A percentile compares a stretch with the other conserved stretches of the same genome.
These are phyloP conservation scores for Nepenthes alata DNA, from an alignment of 179 eudicot genomes.

Conservation along the genomic window DNA sequence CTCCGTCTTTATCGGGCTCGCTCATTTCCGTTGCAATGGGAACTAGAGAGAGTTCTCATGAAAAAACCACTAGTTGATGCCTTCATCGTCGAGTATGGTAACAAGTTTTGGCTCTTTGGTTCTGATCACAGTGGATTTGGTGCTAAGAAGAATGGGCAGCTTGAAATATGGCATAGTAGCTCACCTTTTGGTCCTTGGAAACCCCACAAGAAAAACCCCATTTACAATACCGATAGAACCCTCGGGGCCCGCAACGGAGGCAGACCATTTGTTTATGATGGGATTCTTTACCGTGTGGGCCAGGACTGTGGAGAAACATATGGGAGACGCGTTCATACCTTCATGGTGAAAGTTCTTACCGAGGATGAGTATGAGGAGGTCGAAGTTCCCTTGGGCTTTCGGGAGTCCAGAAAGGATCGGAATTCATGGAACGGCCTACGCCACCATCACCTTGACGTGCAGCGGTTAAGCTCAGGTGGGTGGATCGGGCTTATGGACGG, in stretches of 20 bases:
- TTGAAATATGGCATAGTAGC: slow-evolving; percentile 81
- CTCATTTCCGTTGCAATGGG: slow-evolving; percentile 73
- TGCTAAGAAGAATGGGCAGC: slow-evolving; percentile 57
- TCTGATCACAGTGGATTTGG: slow-evolving; percentile 74
- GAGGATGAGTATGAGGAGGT: slow-evolving; percentile 52
- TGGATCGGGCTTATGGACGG: slow-evolving; percentile 90
- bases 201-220: slow-evolving; percentile 75
- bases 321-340: slow-evolving; percentile 51
- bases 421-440: slow-evolving; percentile 92
- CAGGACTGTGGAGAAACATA: slow-evolving; percentile 88
- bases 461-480: slow-evolving; percentile 51
- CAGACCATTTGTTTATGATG: slow-evolving; percentile 60
- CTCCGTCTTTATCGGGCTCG: slow-evolving; percentile 69
- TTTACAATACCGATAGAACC: slow-evolving; percentile 43
- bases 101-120: slow-evolving; percentile 77
- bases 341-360: slow-evolving; percentile 55
- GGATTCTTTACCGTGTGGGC: slow-evolving; percentile 66
- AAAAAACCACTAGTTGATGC: slow-evolving; percentile 84
- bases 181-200: slow-evolving; percentile 93
- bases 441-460: slow-evolving; percentile 74
- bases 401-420: slow-evolving; percentile 54
- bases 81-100: slow-evolving; percentile 39
- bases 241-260: slow-evolving; percentile 85
- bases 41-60: slow-evolving; percentile 50
- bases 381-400: slow-evolving; percentile 55